Evolutionary conservation across 106 monocot genomes (phyloP).

Genomic region (Acorus calamus): DNA sequence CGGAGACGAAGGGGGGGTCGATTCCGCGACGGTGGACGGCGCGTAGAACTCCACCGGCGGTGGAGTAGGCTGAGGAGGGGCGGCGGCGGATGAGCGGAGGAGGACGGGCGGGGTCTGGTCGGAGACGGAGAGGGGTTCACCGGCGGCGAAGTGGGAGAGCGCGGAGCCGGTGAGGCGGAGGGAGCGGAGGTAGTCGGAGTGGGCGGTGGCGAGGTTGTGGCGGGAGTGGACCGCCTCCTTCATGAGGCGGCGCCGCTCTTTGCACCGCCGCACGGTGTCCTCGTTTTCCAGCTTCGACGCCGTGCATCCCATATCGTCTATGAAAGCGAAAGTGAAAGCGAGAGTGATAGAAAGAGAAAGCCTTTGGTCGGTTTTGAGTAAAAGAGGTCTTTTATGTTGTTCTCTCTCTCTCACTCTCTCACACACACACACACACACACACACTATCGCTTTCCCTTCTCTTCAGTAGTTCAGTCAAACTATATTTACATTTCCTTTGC

Average conservation of each 20-base stretch:
- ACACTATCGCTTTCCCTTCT: no score
- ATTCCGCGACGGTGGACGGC: neutral
- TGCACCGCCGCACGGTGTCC: constrained; percentile 89
- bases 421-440: no score
- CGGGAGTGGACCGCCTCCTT: constrained; percentile 67
- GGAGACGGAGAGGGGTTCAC: constrained; percentile 68
- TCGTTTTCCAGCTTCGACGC: constrained; percentile 82
- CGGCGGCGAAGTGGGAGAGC: constrained; percentile 58
- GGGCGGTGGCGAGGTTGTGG: constrained; percentile 80
- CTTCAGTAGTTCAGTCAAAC: no score
- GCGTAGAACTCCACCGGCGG: constrained; percentile 12
- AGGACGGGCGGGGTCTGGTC: constrained; percentile 52
- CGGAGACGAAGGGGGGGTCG: constrained; percentile 7
- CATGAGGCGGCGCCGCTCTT: constrained; percentile 82
- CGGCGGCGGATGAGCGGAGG: constrained; percentile 19
- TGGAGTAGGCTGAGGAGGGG: constrained; percentile 18
- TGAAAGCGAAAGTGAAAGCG: neutral
- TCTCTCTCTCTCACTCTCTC: no score
- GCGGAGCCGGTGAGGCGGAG: constrained; percentile 64
- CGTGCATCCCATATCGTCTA: constrained; percentile 63
- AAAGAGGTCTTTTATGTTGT: no score
- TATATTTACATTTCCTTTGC: no score
- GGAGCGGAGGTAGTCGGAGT: constrained; percentile 82
- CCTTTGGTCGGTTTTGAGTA: no score
- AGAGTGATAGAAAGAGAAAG: neutral